Conservation (phyloP, 495 filamentous ascomycete species). For the Rhypophila decipiens region DNA sequence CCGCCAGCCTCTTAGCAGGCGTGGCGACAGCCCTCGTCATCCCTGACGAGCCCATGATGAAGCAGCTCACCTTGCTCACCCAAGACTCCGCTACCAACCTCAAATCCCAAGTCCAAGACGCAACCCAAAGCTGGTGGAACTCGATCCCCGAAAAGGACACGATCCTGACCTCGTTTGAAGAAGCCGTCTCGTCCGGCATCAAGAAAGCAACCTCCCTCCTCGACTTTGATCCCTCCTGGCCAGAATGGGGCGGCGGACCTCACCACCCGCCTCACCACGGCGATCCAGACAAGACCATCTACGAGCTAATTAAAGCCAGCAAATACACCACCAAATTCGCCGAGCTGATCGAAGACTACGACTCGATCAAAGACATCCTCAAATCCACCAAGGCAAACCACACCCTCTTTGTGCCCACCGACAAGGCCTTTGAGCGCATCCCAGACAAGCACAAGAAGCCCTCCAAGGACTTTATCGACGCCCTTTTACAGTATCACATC, state of each 20-base stretch:
- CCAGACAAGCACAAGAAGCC: constrained; percentile 40
- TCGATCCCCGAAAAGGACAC: background rate
- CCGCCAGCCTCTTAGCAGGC: background rate
- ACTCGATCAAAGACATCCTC: constrained; percentile 62
- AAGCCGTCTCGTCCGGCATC: background rate
- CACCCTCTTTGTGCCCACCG: constrained; percentile 75
- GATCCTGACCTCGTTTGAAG: background rate
- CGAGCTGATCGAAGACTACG: constrained; percentile 61
- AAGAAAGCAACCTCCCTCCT: background rate
- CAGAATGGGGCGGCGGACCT: background rate
- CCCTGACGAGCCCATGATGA: no score
- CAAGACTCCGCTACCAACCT: no score
- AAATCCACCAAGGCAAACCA: constrained; percentile 64
- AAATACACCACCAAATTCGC: constrained; percentile 72
- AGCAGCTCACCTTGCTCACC: background rate
- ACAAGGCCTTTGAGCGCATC: constrained; percentile 66
- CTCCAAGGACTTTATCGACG: constrained; percentile 57
- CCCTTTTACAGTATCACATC: constrained; percentile 66
- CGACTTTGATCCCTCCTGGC: background rate
- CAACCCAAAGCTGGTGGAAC: background rate
- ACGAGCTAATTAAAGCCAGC: constrained; percentile 64
- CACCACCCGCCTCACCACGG: constrained; percentile 20
- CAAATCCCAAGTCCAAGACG: background rate
- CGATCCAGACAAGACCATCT: constrained; percentile 61
- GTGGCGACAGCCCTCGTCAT: background rate